Base-by-base conservation (phyloP, 2,329 filamentous ascomycete genomes). In the Clonostachys solani region DNA sequence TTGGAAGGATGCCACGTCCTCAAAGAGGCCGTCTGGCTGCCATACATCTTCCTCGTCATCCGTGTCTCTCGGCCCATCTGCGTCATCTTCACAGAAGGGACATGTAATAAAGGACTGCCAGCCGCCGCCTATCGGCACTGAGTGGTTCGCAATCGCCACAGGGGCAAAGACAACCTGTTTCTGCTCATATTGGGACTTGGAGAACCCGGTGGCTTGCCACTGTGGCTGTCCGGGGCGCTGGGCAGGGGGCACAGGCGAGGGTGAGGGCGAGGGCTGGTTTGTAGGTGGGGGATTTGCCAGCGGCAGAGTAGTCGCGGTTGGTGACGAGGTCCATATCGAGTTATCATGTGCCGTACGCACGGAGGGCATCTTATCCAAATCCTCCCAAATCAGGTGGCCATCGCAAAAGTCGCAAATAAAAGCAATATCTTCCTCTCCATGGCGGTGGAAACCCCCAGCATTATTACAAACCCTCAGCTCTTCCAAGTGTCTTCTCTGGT, bases 401-500 rank as follows among this genome's bases (percentile, higher is more conserved):
- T 82, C 78, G 63, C 80, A 83, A 56, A 75, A 83, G 62, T 83
- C 78, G 64, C 80, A 83, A 8, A 80, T 67, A 54, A 82, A 83
- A 8, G 74, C 78, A 43, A 81, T 69, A 50, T 81, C 78, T 37
- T 62, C 58, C 33, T 80, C 73, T 40, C 72, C 75, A 45, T 81
- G 74, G 13, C 77, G 71, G 61, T 80, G 74, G 50, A 82, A 82
- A 29, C 68, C 66, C n/a, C 80, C 80, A 3, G 78, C 67, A 5
- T 60, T 58, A 53, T 77, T 77, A 61, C 78, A 82, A 19, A 68
- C 63, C 33, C 66, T 64, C 6, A 81, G 64, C 58, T 78, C 77
- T 49, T 79, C 74, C 15, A 74, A 60, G 43, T 69, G 66, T 23
- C 63, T 61, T 19, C 62, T 57, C 42, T 61, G 54, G 50, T 71